phyloP scores from a whole-genome alignment of 257 asterid genomes.

The Haberlea rhodopensis region DNA sequence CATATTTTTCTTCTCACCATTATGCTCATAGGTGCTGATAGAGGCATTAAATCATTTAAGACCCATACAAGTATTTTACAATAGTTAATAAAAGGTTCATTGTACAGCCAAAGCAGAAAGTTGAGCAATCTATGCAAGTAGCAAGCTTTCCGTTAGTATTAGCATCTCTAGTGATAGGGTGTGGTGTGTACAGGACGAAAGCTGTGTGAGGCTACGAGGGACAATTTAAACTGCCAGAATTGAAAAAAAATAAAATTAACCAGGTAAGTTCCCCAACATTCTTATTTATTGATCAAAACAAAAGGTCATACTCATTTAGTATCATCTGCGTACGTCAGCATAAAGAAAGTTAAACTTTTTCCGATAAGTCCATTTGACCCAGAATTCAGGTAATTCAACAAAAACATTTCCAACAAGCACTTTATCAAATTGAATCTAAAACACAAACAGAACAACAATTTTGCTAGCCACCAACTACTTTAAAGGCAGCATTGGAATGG shows the following conservation, averaged over 20 bases:
- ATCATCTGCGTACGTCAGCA: not conserved
- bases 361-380: not conserved
- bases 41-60: constrained; percentile 24
- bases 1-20: constrained; percentile 87
- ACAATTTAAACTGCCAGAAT: constrained; percentile 5
- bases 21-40: constrained; percentile 72
- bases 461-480: constrained; percentile 5
- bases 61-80: not conserved
- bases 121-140: constrained; percentile 11
- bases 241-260: not conserved
- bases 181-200: not conserved
- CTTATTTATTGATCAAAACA: no score
- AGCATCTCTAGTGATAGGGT: not conserved
- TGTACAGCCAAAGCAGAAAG: constrained; percentile 15
- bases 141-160: not conserved
- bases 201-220: not conserved
- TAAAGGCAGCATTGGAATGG: not conserved
- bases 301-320: not conserved
- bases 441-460: not conserved
- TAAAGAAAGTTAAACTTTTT: not conserved
- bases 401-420: not conserved
- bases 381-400: constrained; percentile 1
- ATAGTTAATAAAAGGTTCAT: constrained; percentile 3
- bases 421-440: not conserved
- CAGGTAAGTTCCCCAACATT: not conserved